Base-by-base conservation (phyloP, 768 basidiomycete species). In the Pulveroboletus frians region DNA sequence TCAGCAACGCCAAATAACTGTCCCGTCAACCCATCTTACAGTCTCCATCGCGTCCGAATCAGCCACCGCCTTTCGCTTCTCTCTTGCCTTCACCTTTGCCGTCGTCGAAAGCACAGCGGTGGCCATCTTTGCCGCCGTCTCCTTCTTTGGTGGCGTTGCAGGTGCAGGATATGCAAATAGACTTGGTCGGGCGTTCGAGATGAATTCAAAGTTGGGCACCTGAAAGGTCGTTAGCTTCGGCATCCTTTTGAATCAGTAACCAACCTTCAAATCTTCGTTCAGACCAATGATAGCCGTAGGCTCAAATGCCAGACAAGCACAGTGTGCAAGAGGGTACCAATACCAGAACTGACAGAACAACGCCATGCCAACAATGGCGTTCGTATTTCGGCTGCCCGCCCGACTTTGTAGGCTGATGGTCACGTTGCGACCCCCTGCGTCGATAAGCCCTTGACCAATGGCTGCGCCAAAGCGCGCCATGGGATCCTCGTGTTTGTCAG, bases 321-420 rank as follows among this genome's bases (percentile, higher is more conserved):
- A 92, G 62, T 97, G 94, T 13, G 93, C 92, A 23, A 98, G 74
- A 30, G 96, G 96, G 71, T 94, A 99, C 96, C 96, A 99, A 67
- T 98, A 98, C 96, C 96, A 99, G 72, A 99, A 98, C 68, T 99
- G 96, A 61, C 89, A 90, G 74, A 99, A 99, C 64, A 99, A 71
- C 15, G 88, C 84, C 88, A 98, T 93, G n/a, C 96, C 96, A 30
- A 98, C 92, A 54, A 98, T 90, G 3, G 95, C 92, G 40, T 79
- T 89, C 57, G 93, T 94, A 66, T 97, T 95, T 56, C 81, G 80
- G 56, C 87, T 93, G 9, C 96, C 96, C 2, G 92, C 92, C 51
- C 90, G 83, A 64, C 92, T 96, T 65, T 93, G 88, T 48, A 98
- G 72, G 61, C 83, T 92, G 64, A 99, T 92, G 10, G 94, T 96